Evolutionary conservation across 2,329 filamentous ascomycete genomes (phyloP).

Genomic region (Peltaster fructicola): DNA sequence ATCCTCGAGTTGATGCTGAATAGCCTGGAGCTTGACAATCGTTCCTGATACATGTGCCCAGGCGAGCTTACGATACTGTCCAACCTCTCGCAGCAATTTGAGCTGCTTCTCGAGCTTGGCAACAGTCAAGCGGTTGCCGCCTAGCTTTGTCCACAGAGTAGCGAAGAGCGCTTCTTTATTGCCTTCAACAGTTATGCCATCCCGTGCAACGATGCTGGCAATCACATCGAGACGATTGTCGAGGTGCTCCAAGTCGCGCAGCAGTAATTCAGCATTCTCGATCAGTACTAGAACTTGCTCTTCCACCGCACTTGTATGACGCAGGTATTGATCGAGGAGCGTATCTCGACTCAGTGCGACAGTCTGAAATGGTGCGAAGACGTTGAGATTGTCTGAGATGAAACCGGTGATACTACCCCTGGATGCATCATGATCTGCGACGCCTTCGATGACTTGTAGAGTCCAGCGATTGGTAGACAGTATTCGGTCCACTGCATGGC

Average conservation of each 20-base stretch:
- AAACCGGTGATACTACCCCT: slow-evolving; percentile 24
- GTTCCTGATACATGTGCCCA: slow-evolving; percentile 51
- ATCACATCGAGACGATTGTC: slow-evolving; percentile 55
- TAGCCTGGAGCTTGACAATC: slow-evolving; percentile 55
- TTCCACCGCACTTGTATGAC: slow-evolving; percentile 52
- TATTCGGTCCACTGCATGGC: slow-evolving; percentile 54
- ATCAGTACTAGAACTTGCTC: slow-evolving; percentile 53
- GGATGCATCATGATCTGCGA: slow-evolving; percentile 28
- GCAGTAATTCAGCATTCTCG: slow-evolving; percentile 48
- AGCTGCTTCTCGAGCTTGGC: slow-evolving; percentile 47
- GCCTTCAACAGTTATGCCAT: slow-evolving; percentile 39
- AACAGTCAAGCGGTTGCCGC: slow-evolving; percentile 45
- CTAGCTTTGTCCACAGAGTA: slow-evolving; percentile 56
- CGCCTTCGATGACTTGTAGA: slow-evolving; percentile 45
- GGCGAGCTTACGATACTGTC: slow-evolving; percentile 45
- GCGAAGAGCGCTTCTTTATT: slow-evolving; percentile 50
- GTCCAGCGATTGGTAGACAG: slow-evolving; percentile 64
- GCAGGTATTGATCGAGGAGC: slow-evolving; percentile 56
- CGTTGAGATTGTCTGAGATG: slow-evolving; percentile 24
- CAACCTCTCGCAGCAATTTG: slow-evolving; percentile 46
- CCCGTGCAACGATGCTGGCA: slow-evolving; percentile 47
- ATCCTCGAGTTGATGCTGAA: slow-evolving; percentile 52
- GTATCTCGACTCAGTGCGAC: slow-evolving; percentile 41
- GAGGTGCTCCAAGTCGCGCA: slow-evolving; percentile 46
- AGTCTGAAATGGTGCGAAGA: slow-evolving; percentile 43